Evolutionary conservation across 2,329 filamentous ascomycete species (phyloP), one percentile per base, ranked within the genome.

Genomic region (Cladosporium oxysporum): DNA sequence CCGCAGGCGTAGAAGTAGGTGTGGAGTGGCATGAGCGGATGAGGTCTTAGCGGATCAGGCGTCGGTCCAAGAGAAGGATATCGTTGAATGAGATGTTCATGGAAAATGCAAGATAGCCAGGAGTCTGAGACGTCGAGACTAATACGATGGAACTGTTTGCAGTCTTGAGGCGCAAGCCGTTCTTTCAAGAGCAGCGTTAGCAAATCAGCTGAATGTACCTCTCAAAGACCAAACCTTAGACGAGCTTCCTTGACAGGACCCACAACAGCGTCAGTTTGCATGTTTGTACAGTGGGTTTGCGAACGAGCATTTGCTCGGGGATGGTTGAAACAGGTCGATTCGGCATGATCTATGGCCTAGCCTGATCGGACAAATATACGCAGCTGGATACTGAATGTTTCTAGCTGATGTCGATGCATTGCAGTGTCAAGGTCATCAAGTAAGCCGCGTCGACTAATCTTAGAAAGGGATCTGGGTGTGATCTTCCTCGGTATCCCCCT

Each of bases 1-100:
- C 69, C 70, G 65, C 71, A 73, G 59, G 66, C 65, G 68, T 73
- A 71, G 64, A 63, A 57, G 68, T 69, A 71, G 49, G 65, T 69
- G 31, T 67, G 71, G 18, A 72, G 66, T 18, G 70, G 71, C 70
- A 72, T 73, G 12, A 55, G 33, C 26, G 28, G 4, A 31, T 31
- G 41, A 35, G 18, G 10, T 23, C 6, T 23, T 21, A 1, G 21
- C 8, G 1, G 41, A 21, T 12, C 2, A 21, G n/a, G 14, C 41
- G 41, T 47, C 3, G n/a, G 0, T 10, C 7, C n/a, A 16, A n/a
- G 8, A 12, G 10, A 5, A 47, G 41, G 8, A 31, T 31, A 31
- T 31, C 8, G 29, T 31, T 6, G 8, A 31, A 8, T 31, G 29
- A 31, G 29, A 31, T 4, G 8, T 31, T 31, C 4, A 31, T 5